These are phyloP conservation scores for Hymenoscyphus infarciens DNA, from an alignment of 2,329 filamentous ascomycete genomes.

Conservation along the genomic window DNA sequence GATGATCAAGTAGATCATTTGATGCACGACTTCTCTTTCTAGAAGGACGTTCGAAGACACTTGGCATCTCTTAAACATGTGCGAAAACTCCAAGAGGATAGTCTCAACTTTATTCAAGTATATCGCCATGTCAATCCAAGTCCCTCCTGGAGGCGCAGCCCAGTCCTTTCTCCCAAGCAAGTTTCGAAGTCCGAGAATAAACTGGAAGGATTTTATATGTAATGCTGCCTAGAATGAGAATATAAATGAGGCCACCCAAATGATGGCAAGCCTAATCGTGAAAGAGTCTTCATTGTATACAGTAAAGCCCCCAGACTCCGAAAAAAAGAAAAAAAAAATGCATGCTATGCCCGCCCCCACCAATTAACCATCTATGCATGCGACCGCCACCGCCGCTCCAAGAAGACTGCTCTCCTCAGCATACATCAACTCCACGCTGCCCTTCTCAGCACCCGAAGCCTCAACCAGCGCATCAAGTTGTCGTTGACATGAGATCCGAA, in stretches of 20 bases:
- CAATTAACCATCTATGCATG: conserved; percentile 37
- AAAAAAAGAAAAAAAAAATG: no score
- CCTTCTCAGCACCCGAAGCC: conserved; percentile 38
- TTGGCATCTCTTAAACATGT: no score
- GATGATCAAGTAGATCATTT: no score
- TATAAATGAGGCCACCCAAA: background rate
- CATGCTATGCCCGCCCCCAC: background rate
- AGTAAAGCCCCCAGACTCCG: background rate
- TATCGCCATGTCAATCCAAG: no score
- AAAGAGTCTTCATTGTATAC: background rate
- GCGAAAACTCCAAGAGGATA: no score
- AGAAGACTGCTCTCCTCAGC: conserved; percentile 72
- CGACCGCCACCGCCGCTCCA: conserved; percentile 69
- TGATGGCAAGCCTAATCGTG: background rate
- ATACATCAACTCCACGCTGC: conserved; percentile 59
- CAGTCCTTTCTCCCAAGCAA: no score
- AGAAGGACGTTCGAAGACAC: no score
- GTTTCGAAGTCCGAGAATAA: no score
- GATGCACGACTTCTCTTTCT: no score
- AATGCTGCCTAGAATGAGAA: background rate
- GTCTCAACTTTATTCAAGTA: no score
- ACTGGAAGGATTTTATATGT: no score
- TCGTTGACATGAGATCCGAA: conserved; percentile 57
- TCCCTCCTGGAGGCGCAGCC: no score
- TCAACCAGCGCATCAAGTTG: conserved; percentile 59